phyloP scores from a whole-genome alignment of 768 basidiomycete species.

The Kwoniella sp. region DNA sequence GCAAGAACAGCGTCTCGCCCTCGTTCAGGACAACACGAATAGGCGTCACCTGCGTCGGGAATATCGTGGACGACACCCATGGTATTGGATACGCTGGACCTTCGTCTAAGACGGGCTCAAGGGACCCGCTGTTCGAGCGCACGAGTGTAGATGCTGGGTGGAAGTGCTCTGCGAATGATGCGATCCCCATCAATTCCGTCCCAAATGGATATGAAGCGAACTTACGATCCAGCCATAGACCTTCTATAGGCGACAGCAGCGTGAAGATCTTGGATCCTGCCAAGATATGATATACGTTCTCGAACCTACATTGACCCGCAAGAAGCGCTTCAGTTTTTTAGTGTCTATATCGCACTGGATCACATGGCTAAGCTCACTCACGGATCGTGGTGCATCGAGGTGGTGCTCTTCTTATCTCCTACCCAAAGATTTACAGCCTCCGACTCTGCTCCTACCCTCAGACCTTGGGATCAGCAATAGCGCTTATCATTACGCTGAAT shows the following conservation, averaged over 20 bases:
- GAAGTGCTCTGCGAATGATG: conserved; percentile 29
- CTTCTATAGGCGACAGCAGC: conserved; percentile 84
- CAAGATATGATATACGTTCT: conserved; percentile 88
- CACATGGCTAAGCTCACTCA: conserved; percentile 19
- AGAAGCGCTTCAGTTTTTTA: too few relatives aligned
- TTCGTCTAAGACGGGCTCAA: conserved; percentile 17
- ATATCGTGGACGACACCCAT: conserved; percentile 67
- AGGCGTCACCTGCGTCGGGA: conserved; percentile 63
- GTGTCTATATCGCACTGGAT: neutral
- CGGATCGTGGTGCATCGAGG: conserved; percentile 76
- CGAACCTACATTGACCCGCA: conserved; percentile 68
- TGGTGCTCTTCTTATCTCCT: conserved; percentile 73
- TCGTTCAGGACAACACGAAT: conserved; percentile 67
- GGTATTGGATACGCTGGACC: conserved; percentile 60
- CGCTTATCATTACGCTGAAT: conserved; percentile 6
- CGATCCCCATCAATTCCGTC: neutral
- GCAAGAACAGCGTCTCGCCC: conserved; percentile 84
- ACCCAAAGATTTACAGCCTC: conserved; percentile 96
- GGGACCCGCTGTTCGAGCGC: conserved; percentile 18
- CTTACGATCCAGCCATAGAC: conserved; percentile 76
- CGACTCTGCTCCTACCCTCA: conserved; percentile 61
- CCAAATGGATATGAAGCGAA: conserved; percentile 6
- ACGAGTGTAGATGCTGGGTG: conserved; percentile 32
- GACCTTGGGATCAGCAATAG: conserved; percentile 9
- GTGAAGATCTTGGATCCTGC: conserved; percentile 83